A percentile compares a stretch with the other conserved stretches of the same genome.
phyloP scores from a whole-genome alignment of 495 filamentous ascomycete species.

The Apodospora peruviana region DNA sequence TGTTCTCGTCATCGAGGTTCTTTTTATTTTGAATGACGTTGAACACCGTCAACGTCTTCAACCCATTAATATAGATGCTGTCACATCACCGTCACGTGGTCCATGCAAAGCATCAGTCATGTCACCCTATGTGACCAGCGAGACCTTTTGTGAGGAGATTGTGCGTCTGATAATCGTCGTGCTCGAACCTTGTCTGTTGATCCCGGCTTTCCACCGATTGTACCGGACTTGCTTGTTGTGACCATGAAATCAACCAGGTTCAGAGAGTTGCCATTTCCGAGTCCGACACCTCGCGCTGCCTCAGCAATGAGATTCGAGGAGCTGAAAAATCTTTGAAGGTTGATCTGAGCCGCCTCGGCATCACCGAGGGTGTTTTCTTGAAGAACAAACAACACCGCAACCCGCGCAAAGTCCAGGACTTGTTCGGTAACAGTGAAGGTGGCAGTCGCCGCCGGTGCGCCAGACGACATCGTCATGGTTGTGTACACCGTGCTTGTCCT shows the following conservation, averaged over 20 bases:
- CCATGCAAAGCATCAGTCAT: no score
- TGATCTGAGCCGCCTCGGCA: slow-evolving; percentile 52
- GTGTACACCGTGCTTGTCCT: slow-evolving; percentile 22
- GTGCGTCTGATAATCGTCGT: no score
- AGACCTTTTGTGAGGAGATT: no score
- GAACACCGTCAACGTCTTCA: no score
- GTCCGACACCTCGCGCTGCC: slow-evolving; percentile 34
- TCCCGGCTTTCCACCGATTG: slow-evolving; percentile 7
- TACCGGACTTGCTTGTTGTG: slow-evolving; percentile 2
- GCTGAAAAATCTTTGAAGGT: slow-evolving; percentile 50
- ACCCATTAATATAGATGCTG: no score
- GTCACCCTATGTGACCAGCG: no score
- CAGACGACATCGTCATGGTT: slow-evolving; percentile 20
- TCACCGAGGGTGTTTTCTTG: slow-evolving; percentile 46
- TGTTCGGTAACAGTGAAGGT: slow-evolving; percentile 40
- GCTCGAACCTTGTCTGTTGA: neutral
- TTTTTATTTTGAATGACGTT: no score
- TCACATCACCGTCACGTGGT: no score
- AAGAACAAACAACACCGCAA: slow-evolving; percentile 57
- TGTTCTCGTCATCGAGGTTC: no score
- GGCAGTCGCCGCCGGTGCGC: slow-evolving; percentile 19
- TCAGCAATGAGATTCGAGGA: slow-evolving; percentile 16
- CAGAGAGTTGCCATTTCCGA: slow-evolving; percentile 37
- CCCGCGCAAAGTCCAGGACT: slow-evolving; percentile 60
- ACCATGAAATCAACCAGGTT: slow-evolving; percentile 39